phyloP scores from a whole-genome alignment of 371 early-diverging fungal genomes.

The Lichtheimia corymbifera region DNA sequence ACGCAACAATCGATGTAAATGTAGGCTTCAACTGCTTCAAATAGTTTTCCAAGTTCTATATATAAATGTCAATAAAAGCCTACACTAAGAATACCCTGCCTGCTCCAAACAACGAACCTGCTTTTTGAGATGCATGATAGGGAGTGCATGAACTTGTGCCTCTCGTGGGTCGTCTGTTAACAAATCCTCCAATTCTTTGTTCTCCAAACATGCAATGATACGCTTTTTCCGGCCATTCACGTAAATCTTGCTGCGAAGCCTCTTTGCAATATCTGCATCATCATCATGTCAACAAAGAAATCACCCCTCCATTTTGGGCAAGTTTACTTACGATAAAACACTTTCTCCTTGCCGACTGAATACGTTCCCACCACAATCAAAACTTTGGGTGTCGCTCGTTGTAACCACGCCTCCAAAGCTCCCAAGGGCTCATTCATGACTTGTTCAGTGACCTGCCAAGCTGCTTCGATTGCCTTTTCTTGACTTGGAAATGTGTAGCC shows the following conservation, averaged over 20 bases:
- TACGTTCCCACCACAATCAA: conserved; percentile 90
- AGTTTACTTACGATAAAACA: conserved; percentile 61
- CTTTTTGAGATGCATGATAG: conserved; percentile 61
- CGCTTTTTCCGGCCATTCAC: conserved; percentile 61
- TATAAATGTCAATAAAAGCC: background rate
- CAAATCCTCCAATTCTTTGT: conserved; percentile 60
- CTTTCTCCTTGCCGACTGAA: conserved; percentile 90
- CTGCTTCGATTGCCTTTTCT: conserved; percentile 63
- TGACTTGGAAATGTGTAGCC: conserved; percentile 85
- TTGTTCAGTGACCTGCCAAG: conserved; percentile 31
- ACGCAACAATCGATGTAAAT: conserved; percentile 39
- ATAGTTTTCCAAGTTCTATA: conserved; percentile 37
- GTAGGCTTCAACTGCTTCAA: conserved; percentile 21
- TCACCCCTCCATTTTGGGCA: background rate
- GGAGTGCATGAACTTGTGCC: conserved; percentile 84
- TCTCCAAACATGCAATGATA: conserved; percentile 67
- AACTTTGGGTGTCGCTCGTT: conserved; percentile 5
- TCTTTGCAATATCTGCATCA: conserved; percentile 67
- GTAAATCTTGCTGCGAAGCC: conserved; percentile 72
- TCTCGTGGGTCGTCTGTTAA: conserved; percentile 65
- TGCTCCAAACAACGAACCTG: conserved; percentile 45
- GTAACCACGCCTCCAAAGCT: conserved; percentile 1
- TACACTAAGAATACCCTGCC: background rate
- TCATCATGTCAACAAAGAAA: background rate
- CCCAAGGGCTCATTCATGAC: background rate